Conservation (phyloP, 169 alveolate genomes). For the Cyclospora cayetanensis region DNA sequence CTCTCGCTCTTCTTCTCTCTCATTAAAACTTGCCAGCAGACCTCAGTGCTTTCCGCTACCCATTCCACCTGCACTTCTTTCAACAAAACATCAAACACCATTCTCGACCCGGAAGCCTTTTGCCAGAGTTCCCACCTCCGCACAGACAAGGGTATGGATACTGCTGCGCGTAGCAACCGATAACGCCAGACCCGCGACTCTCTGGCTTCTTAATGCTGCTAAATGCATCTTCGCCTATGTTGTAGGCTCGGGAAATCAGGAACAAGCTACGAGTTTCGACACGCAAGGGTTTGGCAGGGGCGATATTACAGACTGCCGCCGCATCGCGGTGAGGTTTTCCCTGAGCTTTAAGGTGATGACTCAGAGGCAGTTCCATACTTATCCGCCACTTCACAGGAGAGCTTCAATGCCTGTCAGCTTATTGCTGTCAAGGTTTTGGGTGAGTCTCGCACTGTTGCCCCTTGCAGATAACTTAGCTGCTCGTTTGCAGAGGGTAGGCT, state of each 20-base stretch:
- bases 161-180: not conserved
- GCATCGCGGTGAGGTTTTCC: conserved; percentile 62
- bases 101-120: conserved; percentile 55
- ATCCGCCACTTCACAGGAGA: not conserved
- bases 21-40: conserved; percentile 12
- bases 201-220: too few species aligned
- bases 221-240: not conserved
- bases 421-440: conserved; percentile 63
- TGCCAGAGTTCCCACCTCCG: conserved; percentile 51
- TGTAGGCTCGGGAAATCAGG: conserved; percentile 9
- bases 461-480: too few species aligned
- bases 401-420: conserved; percentile 65
- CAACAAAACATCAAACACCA: not conserved
- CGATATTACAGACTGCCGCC: conserved; percentile 48
- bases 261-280: not conserved
- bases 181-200: too few species aligned
- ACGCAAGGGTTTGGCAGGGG: conserved; percentile 41
- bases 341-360: not conserved
- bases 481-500: too few species aligned
- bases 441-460: not conserved
- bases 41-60: conserved; percentile 28
- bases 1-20: conserved; percentile 24
- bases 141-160: conserved; percentile 22
- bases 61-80: conserved; percentile 50
- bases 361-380: not conserved